phyloP scores from a whole-genome alignment of 805 yeast genomes.

The Komagataella pseudopastoris region DNA sequence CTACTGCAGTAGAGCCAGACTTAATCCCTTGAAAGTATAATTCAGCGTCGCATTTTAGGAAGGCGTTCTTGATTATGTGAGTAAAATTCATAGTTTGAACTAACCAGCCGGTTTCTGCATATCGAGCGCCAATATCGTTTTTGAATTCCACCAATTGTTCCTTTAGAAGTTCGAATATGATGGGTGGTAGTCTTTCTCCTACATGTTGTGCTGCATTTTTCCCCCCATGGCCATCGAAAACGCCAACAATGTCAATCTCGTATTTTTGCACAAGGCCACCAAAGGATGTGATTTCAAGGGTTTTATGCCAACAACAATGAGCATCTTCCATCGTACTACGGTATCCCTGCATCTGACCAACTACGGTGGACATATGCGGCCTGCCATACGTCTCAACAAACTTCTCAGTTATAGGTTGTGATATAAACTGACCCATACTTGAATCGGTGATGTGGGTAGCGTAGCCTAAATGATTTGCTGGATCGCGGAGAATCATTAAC shows the following conservation, averaged over 20 bases:
- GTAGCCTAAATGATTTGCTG: not conserved
- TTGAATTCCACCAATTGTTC: not conserved
- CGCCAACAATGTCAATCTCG: constrained; percentile 35
- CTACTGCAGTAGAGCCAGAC: constrained; percentile 41
- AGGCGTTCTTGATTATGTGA: constrained; percentile 24
- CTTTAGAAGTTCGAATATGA: constrained; percentile 19
- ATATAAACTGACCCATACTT: constrained; percentile 59
- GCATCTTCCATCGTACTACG: constrained; percentile 69
- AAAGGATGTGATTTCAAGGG: not conserved
- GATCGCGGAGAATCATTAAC: not conserved
- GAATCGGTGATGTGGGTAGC: not conserved
- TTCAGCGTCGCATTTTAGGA: constrained; percentile 29
- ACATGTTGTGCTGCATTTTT: constrained; percentile 42
- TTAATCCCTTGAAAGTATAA: constrained; percentile 24
- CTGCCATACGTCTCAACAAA: constrained; percentile 28
- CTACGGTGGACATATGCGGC: constrained; percentile 6
- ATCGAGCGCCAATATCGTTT: not conserved
- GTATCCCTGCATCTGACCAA: constrained; percentile 74
- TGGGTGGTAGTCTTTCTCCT: constrained; percentile 25
- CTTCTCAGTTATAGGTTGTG: constrained; percentile 66
- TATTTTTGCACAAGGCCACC: constrained; percentile 20
- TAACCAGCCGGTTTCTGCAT: constrained; percentile 1
- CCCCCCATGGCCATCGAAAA: constrained; percentile 82
- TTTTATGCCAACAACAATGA: constrained; percentile 21
- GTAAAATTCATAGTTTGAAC: constrained; percentile 13